phyloP scores from a whole-genome alignment of 345 rosid species.

The Citrus mangshanensis region DNA sequence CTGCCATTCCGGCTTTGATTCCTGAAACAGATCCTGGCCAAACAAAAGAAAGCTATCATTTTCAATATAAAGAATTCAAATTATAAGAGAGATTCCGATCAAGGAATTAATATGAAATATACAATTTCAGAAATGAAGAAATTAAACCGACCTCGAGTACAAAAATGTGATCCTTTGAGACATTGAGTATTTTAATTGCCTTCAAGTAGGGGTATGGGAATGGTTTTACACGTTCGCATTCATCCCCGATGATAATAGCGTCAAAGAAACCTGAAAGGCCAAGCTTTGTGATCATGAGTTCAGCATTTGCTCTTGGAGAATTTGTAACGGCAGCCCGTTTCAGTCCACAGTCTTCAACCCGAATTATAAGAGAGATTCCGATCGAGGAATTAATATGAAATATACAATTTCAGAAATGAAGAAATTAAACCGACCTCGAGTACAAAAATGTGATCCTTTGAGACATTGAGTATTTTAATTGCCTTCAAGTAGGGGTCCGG shows the following conservation, averaged over 20 bases:
- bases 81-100: neutral
- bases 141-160: slow-evolving; percentile 57
- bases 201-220: slow-evolving; percentile 85
- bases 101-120: no score
- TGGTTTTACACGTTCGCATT: slow-evolving; percentile 89
- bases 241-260: slow-evolving; percentile 62
- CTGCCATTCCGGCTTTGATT: slow-evolving; percentile 92
- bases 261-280: slow-evolving; percentile 82
- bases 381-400: no score
- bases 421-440: slow-evolving; percentile 51
- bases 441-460: slow-evolving; percentile 79
- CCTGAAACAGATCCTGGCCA: slow-evolving; percentile 76
- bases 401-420: no score
- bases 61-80: neutral
- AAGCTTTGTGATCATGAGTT: slow-evolving; percentile 68
- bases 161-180: slow-evolving; percentile 79
- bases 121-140: neutral
- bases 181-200: slow-evolving; percentile 70
- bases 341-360: slow-evolving; percentile 80
- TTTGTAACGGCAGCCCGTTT: slow-evolving; percentile 96
- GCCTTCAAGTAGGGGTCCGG: slow-evolving; percentile 91
- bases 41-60: neutral
- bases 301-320: slow-evolving; percentile 85
- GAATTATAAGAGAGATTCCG: no score
- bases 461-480: slow-evolving; percentile 62